Evolutionary conservation across 2,329 filamentous ascomycete genomes (phyloP), one percentile per base, ranked within the genome.

Genomic region (Aspergillus japonicus): DNA sequence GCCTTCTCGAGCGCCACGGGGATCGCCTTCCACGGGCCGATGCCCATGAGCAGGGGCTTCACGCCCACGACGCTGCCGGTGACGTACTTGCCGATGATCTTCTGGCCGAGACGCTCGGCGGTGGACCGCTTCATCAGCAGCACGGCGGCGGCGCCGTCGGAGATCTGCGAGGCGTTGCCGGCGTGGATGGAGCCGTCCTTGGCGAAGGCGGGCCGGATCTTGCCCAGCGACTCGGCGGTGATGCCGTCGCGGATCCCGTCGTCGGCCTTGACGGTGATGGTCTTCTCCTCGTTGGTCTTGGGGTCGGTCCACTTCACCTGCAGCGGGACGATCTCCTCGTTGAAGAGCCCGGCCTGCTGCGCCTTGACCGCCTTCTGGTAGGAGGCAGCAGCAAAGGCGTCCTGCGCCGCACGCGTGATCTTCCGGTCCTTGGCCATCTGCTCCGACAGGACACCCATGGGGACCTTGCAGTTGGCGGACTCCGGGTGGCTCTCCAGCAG

Each of bases 21-120:
- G 71, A 99, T 98, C 59, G 95, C 93, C 78, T 93, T 93, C 87
- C 92, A 96, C 54, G 95, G 95, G 1, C 95, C 95, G 67, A 96
- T 83, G 64, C 95, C 95, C 95, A 99, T 98, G 68, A 98, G 88
- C 59, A 97, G 85, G 47, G 95, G 95, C 73, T 91, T 87, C 60
- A 98, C 92, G 68, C 95, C 95, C 51, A 94, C 92, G 54, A 97
- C 82, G 60, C 89, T 89, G 47, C 92, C 90, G 51, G 89, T 83
- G 26, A 97, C 92, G 76, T 89, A 97, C 83, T 97, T 98, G 77
- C 94, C 95, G 26, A 98, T 80, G 77, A 98, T 92, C 58, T 84
- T 84, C 82, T 97, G 94, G 60, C 91, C 91, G 16, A 98, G 89
- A 66, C 85, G 85, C 82, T 96, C 89, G 52, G 95, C 95, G 16